These are phyloP conservation scores for Pisolithus albus DNA, from an alignment of 768 basidiomycete species.

Conservation along the genomic window DNA sequence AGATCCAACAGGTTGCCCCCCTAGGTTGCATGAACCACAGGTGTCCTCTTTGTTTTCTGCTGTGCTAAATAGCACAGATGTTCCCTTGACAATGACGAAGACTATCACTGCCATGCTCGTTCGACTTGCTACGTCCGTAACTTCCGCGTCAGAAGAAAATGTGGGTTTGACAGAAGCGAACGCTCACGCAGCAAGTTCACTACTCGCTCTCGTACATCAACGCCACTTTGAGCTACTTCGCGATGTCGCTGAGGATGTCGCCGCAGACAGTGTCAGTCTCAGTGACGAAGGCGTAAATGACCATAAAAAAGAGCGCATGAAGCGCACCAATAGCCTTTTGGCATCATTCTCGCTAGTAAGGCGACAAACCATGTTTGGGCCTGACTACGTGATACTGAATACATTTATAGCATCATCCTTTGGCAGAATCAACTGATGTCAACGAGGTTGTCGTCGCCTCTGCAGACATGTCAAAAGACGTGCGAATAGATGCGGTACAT, in stretches of 20 bases:
- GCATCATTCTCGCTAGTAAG: constrained; percentile 54
- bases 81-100: constrained; percentile 16
- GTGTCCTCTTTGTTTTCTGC: constrained; percentile 24
- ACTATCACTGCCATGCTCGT: constrained; percentile 20
- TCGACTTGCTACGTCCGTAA: constrained; percentile 10
- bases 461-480: constrained; percentile 51
- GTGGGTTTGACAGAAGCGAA: constrained; percentile 5
- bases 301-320: constrained; percentile 29
- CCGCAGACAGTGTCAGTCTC: constrained; percentile 30
- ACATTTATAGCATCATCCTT: constrained; percentile 15
- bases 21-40: constrained; percentile 27
- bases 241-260: constrained; percentile 8
- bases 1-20: constrained; percentile 2
- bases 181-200: constrained; percentile 15
- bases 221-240: constrained; percentile 51
- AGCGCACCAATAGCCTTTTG: constrained; percentile 46
- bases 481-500: constrained; percentile 54
- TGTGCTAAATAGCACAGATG: constrained; percentile 21
- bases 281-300: constrained; percentile 12
- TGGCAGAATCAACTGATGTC: constrained; percentile 26
- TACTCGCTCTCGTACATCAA: constrained; percentile 59
- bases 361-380: background rate
- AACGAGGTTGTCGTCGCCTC: constrained; percentile 48
- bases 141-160: background rate
- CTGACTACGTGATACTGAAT: background rate